A percentile compares a stretch with the other conserved stretches of the same genome.
These are phyloP conservation scores for Dactylellina leptospora DNA, from an alignment of 2,329 filamentous ascomycete species.

Conservation along the genomic window DNA sequence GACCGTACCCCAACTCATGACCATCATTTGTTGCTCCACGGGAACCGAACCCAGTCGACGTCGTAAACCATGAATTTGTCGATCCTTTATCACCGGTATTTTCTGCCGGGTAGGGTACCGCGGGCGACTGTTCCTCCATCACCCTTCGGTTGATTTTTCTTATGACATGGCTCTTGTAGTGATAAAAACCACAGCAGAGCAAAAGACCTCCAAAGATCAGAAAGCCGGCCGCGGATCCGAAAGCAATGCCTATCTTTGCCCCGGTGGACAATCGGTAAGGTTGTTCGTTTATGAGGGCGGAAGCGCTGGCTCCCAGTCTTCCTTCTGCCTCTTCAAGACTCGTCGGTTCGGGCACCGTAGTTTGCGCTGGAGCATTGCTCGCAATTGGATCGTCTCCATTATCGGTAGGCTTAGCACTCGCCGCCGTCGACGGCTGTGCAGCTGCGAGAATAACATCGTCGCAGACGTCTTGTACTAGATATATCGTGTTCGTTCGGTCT, in stretches of 20 bases:
- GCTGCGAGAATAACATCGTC: constrained; percentile 40
- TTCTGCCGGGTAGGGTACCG: constrained; percentile 14
- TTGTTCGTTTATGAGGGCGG: constrained; percentile 39
- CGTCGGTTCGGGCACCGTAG: constrained; percentile 38
- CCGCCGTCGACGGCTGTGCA: constrained; percentile 22
- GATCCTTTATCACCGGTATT: constrained; percentile 36
- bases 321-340: constrained; percentile 46
- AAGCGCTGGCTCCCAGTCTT: constrained; percentile 41
- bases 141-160: constrained; percentile 42
- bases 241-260: constrained; percentile 38
- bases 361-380: constrained; percentile 11
- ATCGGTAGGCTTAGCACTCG: constrained; percentile 16
- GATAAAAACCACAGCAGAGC: constrained; percentile 43
- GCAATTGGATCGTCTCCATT: constrained; percentile 17
- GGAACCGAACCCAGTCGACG: constrained; percentile 28
- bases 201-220: constrained; percentile 18
- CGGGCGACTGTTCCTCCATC: constrained; percentile 20
- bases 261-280: constrained; percentile 41
- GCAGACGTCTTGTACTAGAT: constrained; percentile 33
- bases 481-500: constrained; percentile 31
- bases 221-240: constrained; percentile 36
- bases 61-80: constrained; percentile 42
- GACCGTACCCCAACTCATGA: constrained; percentile 53
- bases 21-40: constrained; percentile 49
- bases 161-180: constrained; percentile 48